Conservation (phyloP, 129 eudicot genomes). For the Mikania micrantha region DNA sequence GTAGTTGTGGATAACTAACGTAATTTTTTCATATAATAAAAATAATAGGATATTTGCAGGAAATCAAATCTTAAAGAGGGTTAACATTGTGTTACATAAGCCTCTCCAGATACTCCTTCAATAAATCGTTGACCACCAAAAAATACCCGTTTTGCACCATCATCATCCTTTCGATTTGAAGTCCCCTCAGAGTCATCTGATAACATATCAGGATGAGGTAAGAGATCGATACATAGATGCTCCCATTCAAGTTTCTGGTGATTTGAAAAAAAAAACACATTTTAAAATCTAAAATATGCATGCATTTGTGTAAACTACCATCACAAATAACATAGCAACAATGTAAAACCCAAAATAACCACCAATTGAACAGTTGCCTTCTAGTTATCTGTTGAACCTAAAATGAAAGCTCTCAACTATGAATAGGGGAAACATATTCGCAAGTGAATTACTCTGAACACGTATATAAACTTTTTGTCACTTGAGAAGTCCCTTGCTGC, state of each 20-base stretch:
- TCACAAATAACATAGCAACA: neutral
- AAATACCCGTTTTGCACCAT: conserved; percentile 86
- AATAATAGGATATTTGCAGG: conserved; percentile 15
- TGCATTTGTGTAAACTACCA: conserved; percentile 3
- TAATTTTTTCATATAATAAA: neutral
- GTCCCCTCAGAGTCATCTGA: conserved; percentile 42
- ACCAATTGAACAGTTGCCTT: neutral
- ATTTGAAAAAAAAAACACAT: conserved; percentile 10
- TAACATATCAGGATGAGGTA: conserved; percentile 96
- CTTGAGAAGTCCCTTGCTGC: conserved; percentile 85
- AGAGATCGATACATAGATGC: conserved; percentile 68
- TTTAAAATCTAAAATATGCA: conserved; percentile 7
- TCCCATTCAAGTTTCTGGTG: conserved; percentile 97
- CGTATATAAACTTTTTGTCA: conserved; percentile 65
- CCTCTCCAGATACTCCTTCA: conserved; percentile 94
- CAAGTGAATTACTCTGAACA: conserved; percentile 63
- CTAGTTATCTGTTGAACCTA: neutral
- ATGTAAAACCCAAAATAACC: neutral
- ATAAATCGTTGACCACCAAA: conserved; percentile 91
- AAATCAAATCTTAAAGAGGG: conserved; percentile 32
- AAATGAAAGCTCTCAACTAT: neutral
- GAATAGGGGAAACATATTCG: neutral
- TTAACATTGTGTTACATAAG: conserved; percentile 67
- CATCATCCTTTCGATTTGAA: conserved; percentile 55
- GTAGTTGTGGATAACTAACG: conserved; percentile 1